Conservation (phyloP, 164 flowering plant genomes). For the Pachysandra terminalis region DNA sequence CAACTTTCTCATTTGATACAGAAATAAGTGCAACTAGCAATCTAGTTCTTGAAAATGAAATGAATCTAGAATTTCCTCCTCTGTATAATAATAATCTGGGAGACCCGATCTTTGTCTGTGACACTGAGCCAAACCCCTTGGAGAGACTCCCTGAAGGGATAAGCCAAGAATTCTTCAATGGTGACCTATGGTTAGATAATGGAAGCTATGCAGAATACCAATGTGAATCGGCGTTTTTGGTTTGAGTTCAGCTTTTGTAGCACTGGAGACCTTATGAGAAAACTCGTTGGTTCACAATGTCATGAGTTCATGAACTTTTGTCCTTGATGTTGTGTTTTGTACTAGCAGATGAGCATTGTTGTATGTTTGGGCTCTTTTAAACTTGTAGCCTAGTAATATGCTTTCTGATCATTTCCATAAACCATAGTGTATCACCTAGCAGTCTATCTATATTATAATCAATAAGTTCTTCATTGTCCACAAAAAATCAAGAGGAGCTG, state of each 20-base stretch:
- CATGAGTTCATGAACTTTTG: too few relatives aligned
- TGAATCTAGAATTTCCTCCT: constrained; percentile 16
- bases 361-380: too few relatives aligned
- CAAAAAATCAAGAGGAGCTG: too few relatives aligned
- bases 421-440: too few relatives aligned
- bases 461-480: too few relatives aligned
- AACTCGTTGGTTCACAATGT: too few relatives aligned
- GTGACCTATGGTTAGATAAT: constrained; percentile 7
- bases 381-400: too few relatives aligned
- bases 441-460: too few relatives aligned
- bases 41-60: constrained; percentile 13
- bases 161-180: constrained; percentile 16
- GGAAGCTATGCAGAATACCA: background rate
- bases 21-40: constrained; percentile 2
- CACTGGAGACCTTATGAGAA: too few relatives aligned
- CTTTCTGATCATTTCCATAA: too few relatives aligned
- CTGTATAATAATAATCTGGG: constrained; percentile 12
- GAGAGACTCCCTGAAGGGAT: constrained; percentile 10
- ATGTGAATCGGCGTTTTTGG: background rate
- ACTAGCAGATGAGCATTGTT: too few relatives aligned
- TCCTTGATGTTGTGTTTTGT: too few relatives aligned
- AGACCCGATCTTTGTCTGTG: constrained; percentile 12
- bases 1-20: constrained; percentile 2
- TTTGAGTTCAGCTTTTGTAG: background rate
- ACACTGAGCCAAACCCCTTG: constrained; percentile 11